These are phyloP conservation scores for Metschnikowia hibisci DNA, from an alignment of 805 yeast species.

Conservation along the genomic window DNA sequence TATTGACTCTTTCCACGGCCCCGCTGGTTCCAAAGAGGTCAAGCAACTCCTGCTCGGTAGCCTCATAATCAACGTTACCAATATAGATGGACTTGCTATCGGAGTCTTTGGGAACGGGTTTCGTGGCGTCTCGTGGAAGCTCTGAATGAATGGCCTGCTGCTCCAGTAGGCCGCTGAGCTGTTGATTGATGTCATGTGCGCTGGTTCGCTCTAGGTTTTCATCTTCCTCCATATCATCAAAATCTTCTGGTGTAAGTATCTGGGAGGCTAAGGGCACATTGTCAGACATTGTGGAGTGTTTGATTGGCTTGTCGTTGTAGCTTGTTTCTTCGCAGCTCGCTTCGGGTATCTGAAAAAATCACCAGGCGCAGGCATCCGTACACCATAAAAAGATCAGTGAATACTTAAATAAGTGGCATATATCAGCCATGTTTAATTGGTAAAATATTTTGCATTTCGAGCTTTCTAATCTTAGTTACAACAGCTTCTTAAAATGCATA, in stretches of 20 bases:
- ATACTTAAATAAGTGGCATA: too few species aligned
- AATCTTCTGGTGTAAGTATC: background rate
- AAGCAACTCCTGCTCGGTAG: conserved; percentile 78
- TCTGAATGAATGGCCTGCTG: background rate
- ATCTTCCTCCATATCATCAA: conserved; percentile 28
- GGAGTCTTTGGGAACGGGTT: conserved; percentile 39
- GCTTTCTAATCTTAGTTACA: too few species aligned
- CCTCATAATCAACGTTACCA: conserved; percentile 77
- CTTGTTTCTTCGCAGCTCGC: background rate
- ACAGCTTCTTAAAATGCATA: too few species aligned
- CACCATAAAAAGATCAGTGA: too few species aligned
- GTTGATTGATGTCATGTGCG: conserved; percentile 54
- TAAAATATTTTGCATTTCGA: too few species aligned
- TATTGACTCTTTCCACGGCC: conserved; percentile 73
- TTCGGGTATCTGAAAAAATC: too few species aligned
- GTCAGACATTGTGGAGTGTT: conserved; percentile 27
- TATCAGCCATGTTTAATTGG: too few species aligned
- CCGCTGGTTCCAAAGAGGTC: conserved; percentile 69
- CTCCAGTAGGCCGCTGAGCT: conserved; percentile 12
- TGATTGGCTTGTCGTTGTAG: background rate
- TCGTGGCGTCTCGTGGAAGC: background rate
- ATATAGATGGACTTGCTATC: conserved; percentile 77
- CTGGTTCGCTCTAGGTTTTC: conserved; percentile 38
- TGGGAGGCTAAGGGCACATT: conserved; percentile 19
- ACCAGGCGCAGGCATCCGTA: background rate